Evolutionary conservation across 1,284 basidiomycete genomes (phyloP).

Genomic region (Apiotrichum gamsii): DNA sequence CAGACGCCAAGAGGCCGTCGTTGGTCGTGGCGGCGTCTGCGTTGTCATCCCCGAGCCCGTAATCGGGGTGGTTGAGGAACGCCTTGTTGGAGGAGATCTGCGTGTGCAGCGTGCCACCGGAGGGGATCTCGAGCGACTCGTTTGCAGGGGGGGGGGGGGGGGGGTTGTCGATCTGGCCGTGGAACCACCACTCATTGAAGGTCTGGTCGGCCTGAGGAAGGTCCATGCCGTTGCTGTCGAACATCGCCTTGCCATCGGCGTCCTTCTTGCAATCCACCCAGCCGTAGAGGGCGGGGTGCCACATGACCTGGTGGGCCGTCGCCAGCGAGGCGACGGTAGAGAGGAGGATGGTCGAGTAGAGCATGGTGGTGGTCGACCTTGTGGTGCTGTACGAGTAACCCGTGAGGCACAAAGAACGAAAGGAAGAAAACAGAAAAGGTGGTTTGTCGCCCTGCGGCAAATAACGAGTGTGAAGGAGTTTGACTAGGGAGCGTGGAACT

Average conservation of each 20-base stretch:
- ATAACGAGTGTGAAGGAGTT: too few species aligned
- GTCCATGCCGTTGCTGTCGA: neutral
- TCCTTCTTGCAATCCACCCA: conserved; percentile 9
- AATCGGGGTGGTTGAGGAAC: neutral
- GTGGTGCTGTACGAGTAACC: too few species aligned
- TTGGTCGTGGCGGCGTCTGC: too few species aligned
- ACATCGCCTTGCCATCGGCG: neutral
- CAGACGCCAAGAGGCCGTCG: too few species aligned
- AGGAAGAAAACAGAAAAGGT: too few species aligned
- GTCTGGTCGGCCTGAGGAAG: conserved; percentile 52
- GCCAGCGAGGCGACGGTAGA: conserved; percentile 3
- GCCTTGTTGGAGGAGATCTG: conserved; percentile 4
- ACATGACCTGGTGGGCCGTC: conserved; percentile 35
- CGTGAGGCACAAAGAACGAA: too few species aligned
- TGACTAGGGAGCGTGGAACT: too few species aligned
- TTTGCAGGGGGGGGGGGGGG: conserved; percentile 30
- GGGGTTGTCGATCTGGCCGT: conserved; percentile 39
- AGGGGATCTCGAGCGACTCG: conserved; percentile 37
- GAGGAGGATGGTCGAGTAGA: too few species aligned
- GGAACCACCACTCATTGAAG: conserved; percentile 66
- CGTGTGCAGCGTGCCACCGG: conserved; percentile 24
- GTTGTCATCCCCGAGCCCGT: neutral
- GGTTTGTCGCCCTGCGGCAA: too few species aligned
- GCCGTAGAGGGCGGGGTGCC: conserved; percentile 41
- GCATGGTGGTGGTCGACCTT: too few species aligned